These are phyloP conservation scores for Wakefieldia striispora DNA, from an alignment of 768 basidiomycete genomes.

Conservation along the genomic window DNA sequence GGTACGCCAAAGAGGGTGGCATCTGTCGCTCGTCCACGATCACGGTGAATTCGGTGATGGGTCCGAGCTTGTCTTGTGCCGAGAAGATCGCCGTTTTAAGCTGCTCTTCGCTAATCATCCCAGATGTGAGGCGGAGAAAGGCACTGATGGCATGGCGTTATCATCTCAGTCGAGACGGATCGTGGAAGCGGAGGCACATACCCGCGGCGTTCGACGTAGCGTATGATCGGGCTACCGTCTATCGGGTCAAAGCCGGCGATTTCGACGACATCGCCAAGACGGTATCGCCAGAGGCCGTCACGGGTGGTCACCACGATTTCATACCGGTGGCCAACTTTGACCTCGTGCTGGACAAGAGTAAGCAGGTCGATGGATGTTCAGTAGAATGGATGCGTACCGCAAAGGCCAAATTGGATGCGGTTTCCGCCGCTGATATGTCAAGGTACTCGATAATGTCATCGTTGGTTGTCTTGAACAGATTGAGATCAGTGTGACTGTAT, in stretches of 20 bases:
- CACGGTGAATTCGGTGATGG: slow-evolving; percentile 15
- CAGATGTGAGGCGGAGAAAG: slow-evolving; percentile 1
- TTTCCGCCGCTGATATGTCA: slow-evolving; percentile 12
- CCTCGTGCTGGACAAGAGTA: slow-evolving; percentile 13
- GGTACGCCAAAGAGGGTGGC: slow-evolving; percentile 2
- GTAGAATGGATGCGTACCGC: slow-evolving; percentile 4
- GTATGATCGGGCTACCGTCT: slow-evolving; percentile 20
- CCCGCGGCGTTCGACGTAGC: slow-evolving; percentile 21
- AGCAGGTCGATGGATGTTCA: neutral
- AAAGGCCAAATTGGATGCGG: slow-evolving; percentile 8
- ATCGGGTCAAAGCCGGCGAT: slow-evolving; percentile 14
- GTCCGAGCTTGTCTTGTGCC: slow-evolving; percentile 9
- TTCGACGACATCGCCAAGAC: slow-evolving; percentile 22
- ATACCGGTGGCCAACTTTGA: slow-evolving; percentile 13
- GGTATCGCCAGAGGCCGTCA: slow-evolving; percentile 25
- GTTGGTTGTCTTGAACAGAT: slow-evolving; percentile 14
- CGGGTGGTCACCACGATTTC: slow-evolving; percentile 20
- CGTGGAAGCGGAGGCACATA: neutral
- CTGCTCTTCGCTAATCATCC: slow-evolving; percentile 11
- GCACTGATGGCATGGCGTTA: neutral
- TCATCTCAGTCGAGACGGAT: neutral
- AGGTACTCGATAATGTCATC: slow-evolving; percentile 22
- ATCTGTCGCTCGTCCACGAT: slow-evolving; percentile 13
- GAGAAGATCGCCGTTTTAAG: slow-evolving; percentile 12
- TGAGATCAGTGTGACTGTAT: slow-evolving; percentile 6